Base-by-base conservation (phyloP, 306 rosid species). In the Vigna trinervia region DNA sequence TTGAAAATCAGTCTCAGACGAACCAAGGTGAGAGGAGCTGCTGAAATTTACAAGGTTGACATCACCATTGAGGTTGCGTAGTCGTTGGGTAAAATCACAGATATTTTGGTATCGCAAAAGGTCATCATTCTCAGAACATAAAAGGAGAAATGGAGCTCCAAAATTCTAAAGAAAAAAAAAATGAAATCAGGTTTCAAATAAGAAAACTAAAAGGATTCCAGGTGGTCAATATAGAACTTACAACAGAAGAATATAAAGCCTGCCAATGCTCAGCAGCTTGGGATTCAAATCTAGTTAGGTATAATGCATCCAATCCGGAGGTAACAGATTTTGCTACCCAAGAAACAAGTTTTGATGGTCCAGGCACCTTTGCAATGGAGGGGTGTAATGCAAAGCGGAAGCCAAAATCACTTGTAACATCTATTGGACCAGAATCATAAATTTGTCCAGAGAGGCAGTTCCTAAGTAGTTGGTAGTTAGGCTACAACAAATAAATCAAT, bases 371-470 rank as follows among this genome's bases (percentile, higher is more conserved):
- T n/a, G 83, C 78, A 66, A 92, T 69, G 46, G 91, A 79, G 20
- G 93, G 94, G 77, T 84, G 97, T 38, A 95, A 72, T 76, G 91
- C 86, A 78, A 88, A 88, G 53, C 91, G 97, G 59, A 92, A 85
- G 81, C 97, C 97, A 59, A 92, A 90, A 81, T 95, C 97, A 81
- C 90, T 90, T 45, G 95, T 92, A 88, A 95, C 89, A 86, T 95
- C 97, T 56, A 95, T 81, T 2, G 98, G 98, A 69, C 96, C 84
- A 77, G 98, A 95, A 85, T 95, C 97, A 79, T 88, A 95, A 67
- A 95, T 87, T 67, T 90, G 92, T 54, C 99, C 99, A 8, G 92
- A 88, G 68, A 92, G 73, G 78, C 90, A 89, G 77, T 84, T 90
- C 80, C 96, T 86, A 69, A 92, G 89, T 85, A 86, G 80, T 67